Base-by-base conservation (phyloP, 306 rosid species). In the Vachellia collinsii region DNA sequence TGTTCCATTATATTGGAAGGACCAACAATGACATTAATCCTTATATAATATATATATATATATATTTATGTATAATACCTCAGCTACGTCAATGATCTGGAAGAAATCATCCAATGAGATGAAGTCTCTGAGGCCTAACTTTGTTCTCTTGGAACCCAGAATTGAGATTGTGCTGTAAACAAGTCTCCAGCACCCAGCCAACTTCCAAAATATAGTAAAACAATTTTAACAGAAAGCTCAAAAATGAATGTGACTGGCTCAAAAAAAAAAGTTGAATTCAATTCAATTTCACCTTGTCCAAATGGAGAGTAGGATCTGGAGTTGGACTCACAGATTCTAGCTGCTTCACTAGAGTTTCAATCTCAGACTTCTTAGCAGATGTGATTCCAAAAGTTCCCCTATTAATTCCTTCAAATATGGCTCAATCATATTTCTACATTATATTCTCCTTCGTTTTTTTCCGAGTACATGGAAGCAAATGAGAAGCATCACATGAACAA, bases 321-420 rank as follows among this genome's bases (percentile, higher is more conserved):
- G 92, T 94, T 78, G 96, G 97, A 81, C 89, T 94, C 77, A 74
- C 87, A 77, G 91, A 89, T 79, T 94, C 96, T 20, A 94, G 81
- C 80, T 80, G 89, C 86, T 88, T 83, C 78, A 90, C 93, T 76
- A 92, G 75, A 80, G 69, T 86, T 76, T 90, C 93, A 83, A 94
- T 90, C 73, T 90, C 93, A 70, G 84, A 79, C 75, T 87, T 92
- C 87, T 90, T 90, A 17, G 83, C 92, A 84, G 94, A 89, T 58
- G 92, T 89, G 66, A 87, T 85, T 81, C 98, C 96, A 71, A 94
- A 94, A 67, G 90, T 92, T 44, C 98, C 97, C 82, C 96, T 88
- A 10, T 92, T 85, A 42, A 94, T 82, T 81, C 92, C 98, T 94
- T 85, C 44, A 59, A 83, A 63, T 62, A 68, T 58, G 58, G 38